These are phyloP conservation scores for Geotrichum bryndzae DNA, from an alignment of 1,139 yeast genomes.

Conservation along the genomic window DNA sequence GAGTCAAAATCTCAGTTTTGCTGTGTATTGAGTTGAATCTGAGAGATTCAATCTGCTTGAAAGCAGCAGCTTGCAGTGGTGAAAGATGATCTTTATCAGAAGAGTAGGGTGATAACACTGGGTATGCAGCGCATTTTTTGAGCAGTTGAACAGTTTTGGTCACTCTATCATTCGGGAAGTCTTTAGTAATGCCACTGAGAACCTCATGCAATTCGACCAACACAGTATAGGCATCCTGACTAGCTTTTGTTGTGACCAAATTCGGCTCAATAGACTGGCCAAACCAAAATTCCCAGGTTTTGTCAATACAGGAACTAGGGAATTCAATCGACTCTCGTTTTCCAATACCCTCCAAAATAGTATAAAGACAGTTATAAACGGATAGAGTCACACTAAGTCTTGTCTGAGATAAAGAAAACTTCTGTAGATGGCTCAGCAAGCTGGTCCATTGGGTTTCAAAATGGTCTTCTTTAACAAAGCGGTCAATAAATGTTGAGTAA, in stretches of 20 bases:
- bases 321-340: conserved; percentile 21
- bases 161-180: conserved; percentile 19
- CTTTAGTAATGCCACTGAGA: conserved; percentile 20
- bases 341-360: conserved; percentile 40
- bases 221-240: conserved; percentile 29
- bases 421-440: conserved; percentile 45
- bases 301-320: conserved; percentile 38
- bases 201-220: conserved; percentile 29
- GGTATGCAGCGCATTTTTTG: conserved; percentile 25
- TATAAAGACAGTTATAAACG: conserved; percentile 49
- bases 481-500: conserved; percentile 42
- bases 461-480: conserved; percentile 28
- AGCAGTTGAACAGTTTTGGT: conserved; percentile 22
- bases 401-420: conserved; percentile 36
- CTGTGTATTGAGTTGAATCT: conserved; percentile 14
- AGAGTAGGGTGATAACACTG: conserved; percentile 30
- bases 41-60: conserved; percentile 26
- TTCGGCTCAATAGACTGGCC: conserved; percentile 39
- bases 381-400: conserved; percentile 47
- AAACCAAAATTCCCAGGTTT: conserved; percentile 61
- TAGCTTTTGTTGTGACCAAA: conserved; percentile 18
- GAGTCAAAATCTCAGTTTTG: conserved; percentile 19
- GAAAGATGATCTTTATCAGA: conserved; percentile 33
- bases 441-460: conserved; percentile 44
- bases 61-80: conserved; percentile 32